These are phyloP conservation scores for Agarophyton chilense DNA, from an alignment of 23 red algal genomes.

Conservation along the genomic window DNA sequence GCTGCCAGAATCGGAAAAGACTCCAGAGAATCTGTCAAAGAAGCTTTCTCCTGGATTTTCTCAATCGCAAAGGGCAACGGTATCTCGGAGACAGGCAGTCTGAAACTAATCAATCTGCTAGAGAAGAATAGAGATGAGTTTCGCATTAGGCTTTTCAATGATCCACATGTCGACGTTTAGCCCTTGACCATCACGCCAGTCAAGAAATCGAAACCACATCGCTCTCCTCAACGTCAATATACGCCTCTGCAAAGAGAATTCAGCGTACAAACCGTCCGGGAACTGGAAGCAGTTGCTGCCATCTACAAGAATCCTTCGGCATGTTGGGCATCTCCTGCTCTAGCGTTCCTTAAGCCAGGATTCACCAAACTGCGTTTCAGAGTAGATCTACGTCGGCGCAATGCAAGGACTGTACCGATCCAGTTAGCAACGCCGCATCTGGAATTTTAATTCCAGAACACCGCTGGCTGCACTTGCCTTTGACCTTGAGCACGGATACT, in stretches of 20 bases:
- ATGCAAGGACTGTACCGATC: conserved; percentile 11
- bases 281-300: conserved; percentile 14
- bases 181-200: neutral
- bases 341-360: conserved; percentile 35
- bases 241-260: conserved; percentile 27
- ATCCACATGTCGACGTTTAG: conserved; percentile 2
- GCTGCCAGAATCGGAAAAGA: conserved; percentile 16
- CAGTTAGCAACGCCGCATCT: conserved; percentile 31
- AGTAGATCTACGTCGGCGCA: conserved; percentile 29
- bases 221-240: conserved; percentile 13
- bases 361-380: conserved; percentile 13
- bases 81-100: neutral
- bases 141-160: conserved; percentile 17
- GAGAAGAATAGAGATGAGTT: conserved; percentile 7
- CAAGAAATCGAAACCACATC: neutral
- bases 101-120: neutral
- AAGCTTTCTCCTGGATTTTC: conserved; percentile 3
- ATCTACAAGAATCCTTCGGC: conserved; percentile 28
- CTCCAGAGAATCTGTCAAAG: conserved; percentile 9
- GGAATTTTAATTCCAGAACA: conserved; percentile 26
- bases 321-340: neutral
- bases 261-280: conserved; percentile 20
- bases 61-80: neutral
- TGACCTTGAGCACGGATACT: conserved; percentile 54
- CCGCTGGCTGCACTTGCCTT: conserved; percentile 28